A percentile compares a stretch with the other conserved stretches of the same genome.
Conservation (phyloP, 768 basidiomycete species). For the Suillus subaureus region DNA sequence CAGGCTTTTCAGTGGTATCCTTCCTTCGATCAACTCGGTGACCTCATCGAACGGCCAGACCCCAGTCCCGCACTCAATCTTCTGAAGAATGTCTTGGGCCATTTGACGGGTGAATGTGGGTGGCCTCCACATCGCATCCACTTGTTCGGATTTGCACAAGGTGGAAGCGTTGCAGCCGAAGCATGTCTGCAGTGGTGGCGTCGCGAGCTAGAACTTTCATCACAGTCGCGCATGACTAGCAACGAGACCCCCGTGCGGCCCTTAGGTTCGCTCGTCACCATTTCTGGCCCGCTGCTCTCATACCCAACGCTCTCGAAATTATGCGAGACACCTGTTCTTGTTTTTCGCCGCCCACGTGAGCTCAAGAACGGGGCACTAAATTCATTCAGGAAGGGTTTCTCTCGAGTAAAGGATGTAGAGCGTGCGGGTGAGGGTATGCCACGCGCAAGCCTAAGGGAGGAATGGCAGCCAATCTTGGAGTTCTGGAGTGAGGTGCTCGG, state of each 20-base stretch:
- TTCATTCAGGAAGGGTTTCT: slow-evolving; percentile 65
- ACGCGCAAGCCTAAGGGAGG: slow-evolving; percentile 51
- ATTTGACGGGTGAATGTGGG: slow-evolving; percentile 58
- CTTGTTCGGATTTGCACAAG: slow-evolving; percentile 87
- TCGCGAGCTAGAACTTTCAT: slow-evolving; percentile 22
- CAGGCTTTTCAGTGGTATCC: slow-evolving; percentile 85
- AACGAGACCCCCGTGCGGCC: slow-evolving; percentile 19
- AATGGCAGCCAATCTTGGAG: slow-evolving; percentile 84
- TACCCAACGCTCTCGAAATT: slow-evolving; percentile 61
- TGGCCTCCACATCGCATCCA: slow-evolving; percentile 80
- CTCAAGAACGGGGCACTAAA: slow-evolving; percentile 47
- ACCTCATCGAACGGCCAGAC: slow-evolving; percentile 67
- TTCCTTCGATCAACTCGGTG: slow-evolving; percentile 81
- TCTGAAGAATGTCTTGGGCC: slow-evolving; percentile 51
- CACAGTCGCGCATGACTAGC: slow-evolving; percentile 6
- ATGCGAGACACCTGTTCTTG: slow-evolving; percentile 63
- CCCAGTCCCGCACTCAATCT: slow-evolving; percentile 68
- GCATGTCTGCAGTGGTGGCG: slow-evolving; percentile 61
- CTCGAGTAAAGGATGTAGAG: slow-evolving; percentile 48
- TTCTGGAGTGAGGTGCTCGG: slow-evolving; percentile 80
- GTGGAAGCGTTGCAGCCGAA: slow-evolving; percentile 78
- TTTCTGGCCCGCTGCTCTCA: slow-evolving; percentile 77
- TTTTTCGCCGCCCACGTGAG: slow-evolving; percentile 54
- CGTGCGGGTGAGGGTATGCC: slow-evolving; percentile 70
- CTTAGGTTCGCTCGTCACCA: slow-evolving; percentile 67